Conservation (phyloP, 1,284 basidiomycete genomes). For the Heterobasidion parviporum region DNA sequence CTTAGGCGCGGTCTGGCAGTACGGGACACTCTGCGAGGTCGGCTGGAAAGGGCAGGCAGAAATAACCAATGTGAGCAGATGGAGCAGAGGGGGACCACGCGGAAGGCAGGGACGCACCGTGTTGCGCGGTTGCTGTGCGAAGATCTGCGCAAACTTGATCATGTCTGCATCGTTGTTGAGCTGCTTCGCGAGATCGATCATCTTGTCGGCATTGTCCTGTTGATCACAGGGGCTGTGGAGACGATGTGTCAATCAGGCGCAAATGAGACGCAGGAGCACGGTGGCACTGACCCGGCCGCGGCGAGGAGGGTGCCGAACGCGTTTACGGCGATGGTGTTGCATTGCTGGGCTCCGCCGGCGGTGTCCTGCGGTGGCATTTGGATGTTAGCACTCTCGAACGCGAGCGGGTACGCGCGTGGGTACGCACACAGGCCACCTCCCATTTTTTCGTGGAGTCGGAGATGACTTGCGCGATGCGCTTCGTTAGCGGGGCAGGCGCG, state of each 20-base stretch:
- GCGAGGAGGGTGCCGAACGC: conserved; percentile 49
- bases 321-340: conserved; percentile 43
- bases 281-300: conserved; percentile 28
- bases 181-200: conserved; percentile 53
- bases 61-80: background rate
- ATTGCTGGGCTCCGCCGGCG: conserved; percentile 45
- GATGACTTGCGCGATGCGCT: conserved; percentile 34
- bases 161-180: conserved; percentile 46
- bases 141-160: conserved; percentile 52
- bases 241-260: background rate
- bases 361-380: conserved; percentile 19
- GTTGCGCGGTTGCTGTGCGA: conserved; percentile 52
- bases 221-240: conserved; percentile 41
- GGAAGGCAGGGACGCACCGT: conserved; percentile 19
- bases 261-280: background rate
- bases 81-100: background rate
- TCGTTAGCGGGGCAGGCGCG: conserved; percentile 19
- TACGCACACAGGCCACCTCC: conserved; percentile 31
- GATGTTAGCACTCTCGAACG: background rate
- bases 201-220: conserved; percentile 50
- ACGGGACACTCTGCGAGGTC: conserved; percentile 25
- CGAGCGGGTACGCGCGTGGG: background rate
- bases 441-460: conserved; percentile 29
- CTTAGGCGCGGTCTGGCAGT: conserved; percentile 31
- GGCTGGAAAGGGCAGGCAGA: conserved; percentile 17